A percentile compares a stretch with the other conserved stretches of the same genome.
Evolutionary conservation across 1,284 basidiomycete species (phyloP).

Genomic region (Psilocybe mexicana): DNA sequence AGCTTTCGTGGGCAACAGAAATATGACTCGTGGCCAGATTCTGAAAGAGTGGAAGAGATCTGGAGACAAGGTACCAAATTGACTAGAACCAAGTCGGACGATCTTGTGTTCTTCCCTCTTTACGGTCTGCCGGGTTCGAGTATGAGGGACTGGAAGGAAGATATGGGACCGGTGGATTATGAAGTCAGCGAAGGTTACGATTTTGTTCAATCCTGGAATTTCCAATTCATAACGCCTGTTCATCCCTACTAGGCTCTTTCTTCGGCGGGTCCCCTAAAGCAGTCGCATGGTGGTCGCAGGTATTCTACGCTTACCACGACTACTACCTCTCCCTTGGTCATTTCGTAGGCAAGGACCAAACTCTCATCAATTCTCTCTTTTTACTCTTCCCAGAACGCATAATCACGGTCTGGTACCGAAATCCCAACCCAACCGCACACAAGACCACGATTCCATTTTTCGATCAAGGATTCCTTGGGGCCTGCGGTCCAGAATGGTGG

Average conservation of each 20-base stretch:
- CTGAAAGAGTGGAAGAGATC: slow-evolving; percentile 37
- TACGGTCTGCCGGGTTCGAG: slow-evolving; percentile 31
- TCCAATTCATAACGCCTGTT: neutral
- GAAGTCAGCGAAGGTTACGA: slow-evolving; percentile 49
- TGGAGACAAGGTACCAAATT: slow-evolving; percentile 35
- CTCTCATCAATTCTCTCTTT: slow-evolving; percentile 50
- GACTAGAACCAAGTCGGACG: slow-evolving; percentile 31
- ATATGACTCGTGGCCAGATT: slow-evolving; percentile 47
- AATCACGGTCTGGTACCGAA: slow-evolving; percentile 36
- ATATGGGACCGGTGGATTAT: slow-evolving; percentile 47
- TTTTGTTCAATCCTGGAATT: neutral
- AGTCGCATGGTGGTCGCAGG: slow-evolving; percentile 42
- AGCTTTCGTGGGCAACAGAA: slow-evolving; percentile 44
- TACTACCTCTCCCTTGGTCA: slow-evolving; percentile 41
- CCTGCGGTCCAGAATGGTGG: slow-evolving; percentile 44
- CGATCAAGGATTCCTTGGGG: slow-evolving; percentile 25
- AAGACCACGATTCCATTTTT: slow-evolving; percentile 12
- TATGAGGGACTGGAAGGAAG: slow-evolving; percentile 41
- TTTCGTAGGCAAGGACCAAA: slow-evolving; percentile 59
- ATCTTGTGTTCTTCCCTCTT: slow-evolving; percentile 48
- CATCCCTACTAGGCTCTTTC: slow-evolving; percentile 44
- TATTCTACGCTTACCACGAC: slow-evolving; percentile 52
- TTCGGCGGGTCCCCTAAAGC: slow-evolving; percentile 48
- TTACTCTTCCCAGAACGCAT: slow-evolving; percentile 47
- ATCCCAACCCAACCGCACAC: slow-evolving; percentile 22